These are phyloP conservation scores for Dissophora ornata DNA, from an alignment of 192 early-diverging fungal genomes.

Conservation along the genomic window DNA sequence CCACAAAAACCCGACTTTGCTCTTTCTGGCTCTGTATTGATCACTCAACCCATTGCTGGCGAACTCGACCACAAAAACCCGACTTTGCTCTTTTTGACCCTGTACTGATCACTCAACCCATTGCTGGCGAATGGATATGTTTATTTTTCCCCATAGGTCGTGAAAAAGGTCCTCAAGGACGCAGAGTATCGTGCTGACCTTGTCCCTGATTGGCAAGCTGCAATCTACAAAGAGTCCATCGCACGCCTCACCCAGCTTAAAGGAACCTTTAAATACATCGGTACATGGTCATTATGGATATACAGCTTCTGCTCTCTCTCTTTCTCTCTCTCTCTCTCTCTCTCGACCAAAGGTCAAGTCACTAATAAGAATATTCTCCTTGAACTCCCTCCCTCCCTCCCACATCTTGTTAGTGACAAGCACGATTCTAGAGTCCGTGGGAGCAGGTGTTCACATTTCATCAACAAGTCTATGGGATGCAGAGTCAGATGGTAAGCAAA, in stretches of 20 bases:
- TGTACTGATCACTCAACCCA: not conserved
- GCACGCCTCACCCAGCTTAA: constrained; percentile 34
- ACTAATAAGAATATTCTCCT: too few species aligned
- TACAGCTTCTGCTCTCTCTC: not conserved
- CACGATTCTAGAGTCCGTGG: constrained; percentile 37
- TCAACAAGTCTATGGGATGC: constrained; percentile 51
- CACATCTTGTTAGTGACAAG: constrained; percentile 26
- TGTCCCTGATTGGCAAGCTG: constrained; percentile 42
- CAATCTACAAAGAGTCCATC: constrained; percentile 40
- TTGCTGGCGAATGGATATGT: not conserved
- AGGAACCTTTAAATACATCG: constrained; percentile 44
- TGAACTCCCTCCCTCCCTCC: too few species aligned
- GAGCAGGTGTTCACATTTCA: constrained; percentile 39
- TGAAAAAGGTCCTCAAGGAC: constrained; percentile 45
- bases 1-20: too few species aligned
- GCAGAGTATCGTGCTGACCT: constrained; percentile 34
- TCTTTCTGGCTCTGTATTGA: not conserved
- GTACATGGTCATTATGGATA: constrained; percentile 1
- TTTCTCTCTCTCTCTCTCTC: not conserved
- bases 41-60: not conserved
- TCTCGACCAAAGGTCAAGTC: too few species aligned
- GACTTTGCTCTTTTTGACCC: too few species aligned
- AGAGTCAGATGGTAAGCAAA: constrained; percentile 44
- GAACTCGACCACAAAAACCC: too few species aligned
- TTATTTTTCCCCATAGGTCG: constrained; percentile 12